A percentile compares a stretch with the other conserved stretches of the same genome.
Conservation (phyloP, 441 rosid species). For the Adansonia madagascariensis region DNA sequence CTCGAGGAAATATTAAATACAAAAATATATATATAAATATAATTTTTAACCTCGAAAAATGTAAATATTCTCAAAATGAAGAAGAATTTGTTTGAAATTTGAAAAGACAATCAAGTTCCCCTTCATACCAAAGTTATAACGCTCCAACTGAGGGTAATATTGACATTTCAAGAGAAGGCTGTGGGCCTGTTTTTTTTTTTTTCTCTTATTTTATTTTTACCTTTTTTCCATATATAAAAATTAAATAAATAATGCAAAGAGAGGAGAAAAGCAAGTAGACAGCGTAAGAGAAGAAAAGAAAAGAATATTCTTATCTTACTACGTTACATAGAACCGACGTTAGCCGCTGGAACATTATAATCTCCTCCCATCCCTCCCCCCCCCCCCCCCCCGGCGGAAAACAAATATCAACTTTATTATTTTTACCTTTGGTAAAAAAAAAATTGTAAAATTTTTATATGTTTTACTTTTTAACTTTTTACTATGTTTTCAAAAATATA, state of each 20-base stretch:
- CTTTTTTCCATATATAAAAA: neutral
- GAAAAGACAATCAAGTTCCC: neutral
- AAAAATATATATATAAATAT: too few species aligned
- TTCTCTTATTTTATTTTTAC: neutral
- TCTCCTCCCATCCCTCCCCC: too few species aligned
- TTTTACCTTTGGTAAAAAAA: too few species aligned
- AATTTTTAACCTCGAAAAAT: too few species aligned
- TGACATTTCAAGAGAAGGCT: neutral
- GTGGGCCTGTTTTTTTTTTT: neutral
- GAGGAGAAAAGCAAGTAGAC: constrained; percentile 28
- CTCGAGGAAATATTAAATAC: too few species aligned
- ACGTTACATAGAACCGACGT: constrained; percentile 31
- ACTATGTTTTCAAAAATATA: too few species aligned
- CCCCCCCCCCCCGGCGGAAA: too few species aligned
- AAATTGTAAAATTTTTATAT: too few species aligned
- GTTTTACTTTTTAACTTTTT: too few species aligned
- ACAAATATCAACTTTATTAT: too few species aligned
- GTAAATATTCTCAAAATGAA: neutral
- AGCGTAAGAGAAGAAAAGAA: constrained; percentile 9
- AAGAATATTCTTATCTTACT: constrained; percentile 38
- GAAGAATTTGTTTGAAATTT: neutral
- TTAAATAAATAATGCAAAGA: constrained; percentile 26
- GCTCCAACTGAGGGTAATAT: neutral
- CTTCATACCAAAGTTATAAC: neutral
- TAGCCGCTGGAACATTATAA: too few species aligned